Base-by-base conservation (phyloP, 345 rosid species). In the Dimocarpus longan region DNA sequence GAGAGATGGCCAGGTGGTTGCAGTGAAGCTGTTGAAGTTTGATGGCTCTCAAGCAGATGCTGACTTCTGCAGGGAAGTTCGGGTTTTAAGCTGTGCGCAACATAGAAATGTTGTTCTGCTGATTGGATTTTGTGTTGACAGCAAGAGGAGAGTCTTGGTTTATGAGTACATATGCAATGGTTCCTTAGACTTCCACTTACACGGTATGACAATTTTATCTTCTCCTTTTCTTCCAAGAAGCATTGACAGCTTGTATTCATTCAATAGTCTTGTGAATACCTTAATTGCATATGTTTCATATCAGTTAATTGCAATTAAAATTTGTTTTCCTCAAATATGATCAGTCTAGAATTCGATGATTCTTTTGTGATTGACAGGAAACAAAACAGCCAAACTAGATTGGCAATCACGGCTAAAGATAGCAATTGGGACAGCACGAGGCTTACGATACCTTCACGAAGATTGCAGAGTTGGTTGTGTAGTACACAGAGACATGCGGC, bases 391-490 rank as follows among this genome's bases (percentile, higher is more conserved):
- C 22, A 65, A 87, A 54, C 68, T 90, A 39, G 87, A 87, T 84
- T 92, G 91, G 94, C 82, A 83, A 43, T 88, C 89, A 39, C 81
- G 93, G 73, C 72, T 89, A 75, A 90, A 87, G 79, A 88, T 92
- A 82, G 91, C 96, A 42, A 83, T 86, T 74, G 96, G 96, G 62
- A 78, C 90, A 68, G 96, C 96, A 44, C 77, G 91, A 72, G 93
- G 96, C 66, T 79, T 92, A 71, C 78, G 96, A 43, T 90, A 92
- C 80, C 94, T 92, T 79, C 96, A 92, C 24, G 94, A 90, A 84
- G 96, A 92, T 82, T 92, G 96, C 73, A 90, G 96, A 87, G 93
- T 89, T 68, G 96, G 96, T 68, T 87, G 91, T 77, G 87, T 92
- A 67, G 89, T 90, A 32, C 96, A 90, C 76, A 85, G 93, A 80